A percentile compares a stretch with the other conserved stretches of the same genome.
Evolutionary conservation across 2,329 filamentous ascomycete species (phyloP).

Genomic region (Alternaria gansuensis): DNA sequence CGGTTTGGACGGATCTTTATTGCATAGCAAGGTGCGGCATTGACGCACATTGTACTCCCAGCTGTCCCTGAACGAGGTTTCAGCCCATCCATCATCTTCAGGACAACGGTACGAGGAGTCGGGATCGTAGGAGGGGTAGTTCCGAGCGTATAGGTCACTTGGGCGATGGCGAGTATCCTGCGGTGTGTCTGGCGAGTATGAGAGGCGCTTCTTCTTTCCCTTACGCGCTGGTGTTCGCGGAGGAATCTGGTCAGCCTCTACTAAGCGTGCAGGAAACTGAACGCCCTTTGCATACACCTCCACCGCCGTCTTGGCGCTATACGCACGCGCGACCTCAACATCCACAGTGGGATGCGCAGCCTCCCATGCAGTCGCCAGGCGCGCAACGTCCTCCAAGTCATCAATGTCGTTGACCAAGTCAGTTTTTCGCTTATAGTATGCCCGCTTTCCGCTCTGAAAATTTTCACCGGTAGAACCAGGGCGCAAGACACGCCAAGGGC

Average conservation of each 20-base stretch:
- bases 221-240: neutral
- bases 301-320: constrained; percentile 9
- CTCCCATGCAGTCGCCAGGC: constrained; percentile 14
- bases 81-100: constrained; percentile 18
- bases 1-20: neutral
- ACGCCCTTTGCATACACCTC: constrained; percentile 5
- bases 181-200: constrained; percentile 17
- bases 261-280: constrained; percentile 7
- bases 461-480: neutral
- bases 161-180: constrained; percentile 20
- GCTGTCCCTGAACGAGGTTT: constrained; percentile 18
- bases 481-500: constrained; percentile 20
- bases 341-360: constrained; percentile 5
- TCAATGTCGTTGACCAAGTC: constrained; percentile 16
- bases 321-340: neutral
- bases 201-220: constrained; percentile 1
- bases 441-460: neutral
- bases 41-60: constrained; percentile 23
- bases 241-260: neutral
- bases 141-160: constrained; percentile 1
- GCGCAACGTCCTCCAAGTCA: constrained; percentile 8
- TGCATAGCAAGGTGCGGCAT: constrained; percentile 23
- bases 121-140: constrained; percentile 12
- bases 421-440: constrained; percentile 16
- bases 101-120: constrained; percentile 22